A percentile compares a stretch with the other conserved stretches of the same genome.
phyloP scores from a whole-genome alignment of 148 eudicot genomes.

The Rhododendron williamsianum region DNA sequence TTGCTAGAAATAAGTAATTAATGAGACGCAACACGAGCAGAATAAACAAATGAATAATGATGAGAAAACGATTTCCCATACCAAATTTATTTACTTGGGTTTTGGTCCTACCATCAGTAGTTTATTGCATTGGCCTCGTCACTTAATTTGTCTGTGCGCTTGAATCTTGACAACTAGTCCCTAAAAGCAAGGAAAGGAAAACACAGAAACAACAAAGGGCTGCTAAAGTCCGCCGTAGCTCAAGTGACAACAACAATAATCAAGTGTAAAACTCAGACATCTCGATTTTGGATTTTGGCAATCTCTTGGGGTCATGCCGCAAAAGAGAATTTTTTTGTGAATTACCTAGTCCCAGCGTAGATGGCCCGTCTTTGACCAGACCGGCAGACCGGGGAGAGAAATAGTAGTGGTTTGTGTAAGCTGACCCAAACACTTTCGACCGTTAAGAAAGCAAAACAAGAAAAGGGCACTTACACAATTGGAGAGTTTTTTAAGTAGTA shows the following conservation, averaged over 20 bases:
- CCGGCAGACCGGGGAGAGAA: fast-evolving
- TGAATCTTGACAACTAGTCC: not conserved
- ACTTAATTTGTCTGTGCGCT: not conserved
- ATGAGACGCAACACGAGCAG: not conserved
- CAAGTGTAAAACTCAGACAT: no score
- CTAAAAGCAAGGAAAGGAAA: not conserved
- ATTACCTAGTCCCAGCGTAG: no score
- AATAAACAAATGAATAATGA: not conserved
- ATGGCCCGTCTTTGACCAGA: no score
- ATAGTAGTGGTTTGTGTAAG: no score
- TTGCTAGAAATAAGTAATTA: not conserved
- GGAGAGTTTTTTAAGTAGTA: not conserved
- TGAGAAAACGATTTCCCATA: not conserved
- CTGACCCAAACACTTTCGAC: not conserved
- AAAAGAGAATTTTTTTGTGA: no score
- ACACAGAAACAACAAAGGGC: not conserved
- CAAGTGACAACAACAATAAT: not conserved
- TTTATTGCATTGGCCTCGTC: not conserved
- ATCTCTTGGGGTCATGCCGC: not conserved
- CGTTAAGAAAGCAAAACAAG: not conserved
- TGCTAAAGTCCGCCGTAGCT: no score
- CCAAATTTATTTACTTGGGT: not conserved
- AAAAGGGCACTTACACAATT: not conserved
- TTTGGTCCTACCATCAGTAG: not conserved
- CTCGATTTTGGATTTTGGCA: no score